Conservation (phyloP, 768 basidiomycete genomes). For the Phaeotremella skinneri region DNA sequence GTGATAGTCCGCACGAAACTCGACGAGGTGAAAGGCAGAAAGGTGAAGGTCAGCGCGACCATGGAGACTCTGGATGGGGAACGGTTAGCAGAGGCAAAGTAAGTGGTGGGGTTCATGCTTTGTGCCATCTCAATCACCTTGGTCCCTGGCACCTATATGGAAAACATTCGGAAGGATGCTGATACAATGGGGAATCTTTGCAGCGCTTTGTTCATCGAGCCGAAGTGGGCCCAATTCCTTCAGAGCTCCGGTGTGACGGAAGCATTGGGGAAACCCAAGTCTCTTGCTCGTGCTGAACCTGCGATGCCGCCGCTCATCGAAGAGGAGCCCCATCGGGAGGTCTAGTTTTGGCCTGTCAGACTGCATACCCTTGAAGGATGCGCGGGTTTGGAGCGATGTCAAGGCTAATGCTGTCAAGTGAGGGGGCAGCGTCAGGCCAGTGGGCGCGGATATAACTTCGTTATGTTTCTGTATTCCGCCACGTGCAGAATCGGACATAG, state of each 20-base stretch:
- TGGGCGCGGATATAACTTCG: no score
- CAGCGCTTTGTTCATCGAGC: slow-evolving; percentile 83
- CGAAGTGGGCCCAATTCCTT: slow-evolving; percentile 77
- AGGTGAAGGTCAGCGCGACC: slow-evolving; percentile 65
- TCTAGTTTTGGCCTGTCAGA: neutral
- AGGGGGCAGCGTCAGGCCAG: no score
- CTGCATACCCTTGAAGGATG: neutral
- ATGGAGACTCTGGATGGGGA: slow-evolving; percentile 82
- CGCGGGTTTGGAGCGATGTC: neutral
- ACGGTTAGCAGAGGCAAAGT: slow-evolving; percentile 78
- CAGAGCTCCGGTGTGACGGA: slow-evolving; percentile 62
- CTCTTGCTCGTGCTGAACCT: slow-evolving; percentile 5
- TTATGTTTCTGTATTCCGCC: no score
- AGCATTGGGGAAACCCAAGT: slow-evolving; percentile 63
- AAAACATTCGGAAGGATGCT: neutral
- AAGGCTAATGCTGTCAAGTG: no score
- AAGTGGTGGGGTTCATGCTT: slow-evolving; percentile 49
- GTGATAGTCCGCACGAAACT: slow-evolving; percentile 73
- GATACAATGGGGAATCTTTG: slow-evolving; percentile 3
- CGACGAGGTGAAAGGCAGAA: slow-evolving; percentile 70
- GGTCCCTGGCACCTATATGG: neutral
- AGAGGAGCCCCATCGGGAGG: neutral
- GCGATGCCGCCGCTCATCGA: neutral
- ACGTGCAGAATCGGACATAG: no score
- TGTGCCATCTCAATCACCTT: neutral